Percentiles rank a stretch among this genome's conserved stretches.
Conservation (phyloP, 2,329 filamentous ascomycete genomes). For the Talaromyces sp. region DNA sequence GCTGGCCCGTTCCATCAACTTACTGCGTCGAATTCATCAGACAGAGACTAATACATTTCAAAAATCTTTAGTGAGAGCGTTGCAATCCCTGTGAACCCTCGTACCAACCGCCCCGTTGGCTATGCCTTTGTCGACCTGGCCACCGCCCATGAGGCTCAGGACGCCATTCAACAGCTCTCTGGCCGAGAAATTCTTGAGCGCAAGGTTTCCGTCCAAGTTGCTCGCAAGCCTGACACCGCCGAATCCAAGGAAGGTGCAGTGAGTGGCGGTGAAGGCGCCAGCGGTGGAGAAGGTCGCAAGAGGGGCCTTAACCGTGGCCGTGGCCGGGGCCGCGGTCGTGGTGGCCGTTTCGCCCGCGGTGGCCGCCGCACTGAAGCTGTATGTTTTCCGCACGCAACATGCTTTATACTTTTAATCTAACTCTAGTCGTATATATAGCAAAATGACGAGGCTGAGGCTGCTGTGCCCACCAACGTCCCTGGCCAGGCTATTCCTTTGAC, state of each 20-base stretch:
- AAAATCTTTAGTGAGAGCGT: constrained; percentile 78
- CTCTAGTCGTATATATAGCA: constrained; percentile 17
- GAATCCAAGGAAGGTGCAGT: constrained; percentile 72
- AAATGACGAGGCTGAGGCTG: constrained; percentile 38
- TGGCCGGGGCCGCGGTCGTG: constrained; percentile 60
- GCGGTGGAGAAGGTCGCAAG: constrained; percentile 62
- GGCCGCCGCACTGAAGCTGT: constrained; percentile 66
- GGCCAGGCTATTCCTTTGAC: constrained; percentile 55
- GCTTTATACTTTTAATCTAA: not conserved
- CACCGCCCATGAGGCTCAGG: constrained; percentile 89
- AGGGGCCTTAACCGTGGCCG: constrained; percentile 58
- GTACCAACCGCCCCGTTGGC: constrained; percentile 95
- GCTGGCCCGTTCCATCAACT: not conserved
- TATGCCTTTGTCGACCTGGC: constrained; percentile 99
- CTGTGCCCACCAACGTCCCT: constrained; percentile 43
- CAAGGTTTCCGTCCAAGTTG: constrained; percentile 98
- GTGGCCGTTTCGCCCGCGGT: constrained; percentile 64
- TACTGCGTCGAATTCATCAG: not conserved
- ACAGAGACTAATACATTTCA: not conserved
- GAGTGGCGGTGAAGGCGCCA: constrained; percentile 70
- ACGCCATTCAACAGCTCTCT: constrained; percentile 91
- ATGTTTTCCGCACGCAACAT: constrained; percentile 29
- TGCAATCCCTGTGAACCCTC: constrained; percentile 98
- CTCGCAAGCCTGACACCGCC: constrained; percentile 89
- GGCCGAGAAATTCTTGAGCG: constrained; percentile 97